Evolutionary conservation across 2,329 filamentous ascomycete species (phyloP), one percentile per base, ranked within the genome.

Genomic region (Chrysosporium keratinophilum): DNA sequence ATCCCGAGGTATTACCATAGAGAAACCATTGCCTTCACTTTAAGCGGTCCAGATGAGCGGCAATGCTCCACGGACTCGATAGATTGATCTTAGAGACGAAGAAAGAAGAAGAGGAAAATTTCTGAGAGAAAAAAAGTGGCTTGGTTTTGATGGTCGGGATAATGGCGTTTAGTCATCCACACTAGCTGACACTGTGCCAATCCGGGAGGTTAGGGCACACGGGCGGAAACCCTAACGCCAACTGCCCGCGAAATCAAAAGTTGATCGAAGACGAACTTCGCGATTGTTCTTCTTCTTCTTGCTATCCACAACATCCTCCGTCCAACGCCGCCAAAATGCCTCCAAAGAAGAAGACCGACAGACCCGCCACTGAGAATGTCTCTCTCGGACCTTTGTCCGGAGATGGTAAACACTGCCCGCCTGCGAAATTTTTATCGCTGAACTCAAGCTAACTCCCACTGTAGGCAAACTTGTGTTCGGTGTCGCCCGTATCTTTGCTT

Each of bases 401-500:
- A 73, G 91, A 96, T 82, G 90, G 88, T 91, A 74, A 71, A 82
- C 23, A 40, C 33, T 47, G 10, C 20, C 42, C 15, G 17, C 14
- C 23, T 20, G 12, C 6, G 1, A 2, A 14, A 1, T 33, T 54
- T 3, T 34, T 52, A 50, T 57, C 53, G 2, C 28, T 34, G 33
- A 40, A 3, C 6, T 19, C 19, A 37, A n/a, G 41, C 62, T 52
- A 64, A 52, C 50, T 54, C 62, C 64, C 10, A 11, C n/a, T 14
- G 1, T 37, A 91, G 89, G 89, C 78, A 88, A 95, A 80, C 87
- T 95, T 76, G 89, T 95, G 76, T 96, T 96, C 75, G 90, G 90
- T 75, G 90, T 95, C 78, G 90, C 90, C 74, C 88, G 90, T 75
- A 96, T 96, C 81, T 93, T 96, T 77, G 90, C 90, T 70, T 95